These are phyloP conservation scores for Arctium minus DNA, from an alignment of 129 eudicot genomes.

Conservation along the genomic window DNA sequence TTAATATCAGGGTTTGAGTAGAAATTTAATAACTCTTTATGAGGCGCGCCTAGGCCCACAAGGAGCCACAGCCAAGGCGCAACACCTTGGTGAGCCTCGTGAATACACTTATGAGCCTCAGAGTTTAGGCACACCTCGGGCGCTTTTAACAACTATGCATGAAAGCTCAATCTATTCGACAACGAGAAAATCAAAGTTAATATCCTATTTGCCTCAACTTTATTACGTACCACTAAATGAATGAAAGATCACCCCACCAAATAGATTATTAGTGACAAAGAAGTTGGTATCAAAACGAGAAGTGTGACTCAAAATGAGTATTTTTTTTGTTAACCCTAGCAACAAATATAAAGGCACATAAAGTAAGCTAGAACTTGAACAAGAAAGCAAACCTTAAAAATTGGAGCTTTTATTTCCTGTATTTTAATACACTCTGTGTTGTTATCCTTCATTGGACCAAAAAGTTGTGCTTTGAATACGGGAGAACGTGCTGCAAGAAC, in stretches of 20 bases:
- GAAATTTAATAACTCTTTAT: too few relatives aligned
- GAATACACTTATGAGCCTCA: too few relatives aligned
- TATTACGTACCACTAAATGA: background rate
- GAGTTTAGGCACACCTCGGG: too few relatives aligned
- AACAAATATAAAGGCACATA: background rate
- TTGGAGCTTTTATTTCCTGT: slow-evolving; percentile 49
- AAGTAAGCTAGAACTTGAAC: background rate
- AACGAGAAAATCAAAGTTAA: background rate
- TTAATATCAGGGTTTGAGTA: too few relatives aligned
- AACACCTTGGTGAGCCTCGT: too few relatives aligned
- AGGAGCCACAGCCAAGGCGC: too few relatives aligned
- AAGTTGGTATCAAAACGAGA: background rate
- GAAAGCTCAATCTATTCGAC: background rate
- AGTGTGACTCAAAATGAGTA: background rate
- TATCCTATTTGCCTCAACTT: background rate
- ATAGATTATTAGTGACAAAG: background rate
- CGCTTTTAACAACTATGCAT: too few relatives aligned
- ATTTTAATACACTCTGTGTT: slow-evolving; percentile 31
- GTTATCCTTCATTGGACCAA: slow-evolving; percentile 59
- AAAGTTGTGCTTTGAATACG: slow-evolving; percentile 62
- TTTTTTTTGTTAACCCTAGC: background rate
- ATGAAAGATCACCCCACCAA: background rate
- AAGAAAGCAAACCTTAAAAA: slow-evolving; percentile 45
- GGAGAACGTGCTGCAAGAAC: slow-evolving; percentile 73
- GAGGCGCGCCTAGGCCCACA: too few relatives aligned